These are phyloP conservation scores for Chamaenerion angustifolium DNA, from an alignment of 345 rosid genomes.

Conservation along the genomic window DNA sequence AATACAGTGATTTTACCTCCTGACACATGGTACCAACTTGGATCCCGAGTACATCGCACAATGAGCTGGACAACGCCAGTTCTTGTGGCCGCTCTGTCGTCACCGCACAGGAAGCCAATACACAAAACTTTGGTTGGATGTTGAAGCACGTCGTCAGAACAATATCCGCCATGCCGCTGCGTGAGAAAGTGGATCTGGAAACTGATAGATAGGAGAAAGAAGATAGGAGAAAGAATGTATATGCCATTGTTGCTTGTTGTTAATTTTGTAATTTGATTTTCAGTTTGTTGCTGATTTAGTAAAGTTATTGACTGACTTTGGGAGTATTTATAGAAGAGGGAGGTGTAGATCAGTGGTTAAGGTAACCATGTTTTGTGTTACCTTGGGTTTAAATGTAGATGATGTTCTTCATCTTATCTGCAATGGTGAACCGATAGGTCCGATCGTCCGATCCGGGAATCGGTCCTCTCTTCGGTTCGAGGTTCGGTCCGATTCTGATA, in stretches of 20 bases:
- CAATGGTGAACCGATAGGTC: too few relatives aligned
- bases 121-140: constrained; percentile 12
- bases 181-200: neutral
- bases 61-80: constrained; percentile 13
- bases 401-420: too few relatives aligned
- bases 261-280: neutral
- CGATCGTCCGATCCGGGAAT: too few relatives aligned
- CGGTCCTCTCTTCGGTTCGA: too few relatives aligned
- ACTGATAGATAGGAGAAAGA: constrained; percentile 12
- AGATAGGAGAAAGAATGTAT: constrained; percentile 13
- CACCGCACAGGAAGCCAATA: constrained; percentile 26
- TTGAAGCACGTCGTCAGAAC: constrained; percentile 1
- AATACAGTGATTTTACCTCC: constrained; percentile 56
- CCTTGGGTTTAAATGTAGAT: too few relatives aligned
- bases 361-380: too few relatives aligned
- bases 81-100: constrained; percentile 22
- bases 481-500: too few relatives aligned
- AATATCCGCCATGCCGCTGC: neutral
- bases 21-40: constrained; percentile 33
- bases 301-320: too few relatives aligned
- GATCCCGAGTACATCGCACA: constrained; percentile 48
- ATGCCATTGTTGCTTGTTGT: constrained; percentile 12
- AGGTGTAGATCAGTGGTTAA: too few relatives aligned
- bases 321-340: too few relatives aligned
- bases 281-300: too few relatives aligned